These are phyloP conservation scores for Coprinopsis strossmayeri DNA, from an alignment of 768 basidiomycete genomes.

Conservation along the genomic window DNA sequence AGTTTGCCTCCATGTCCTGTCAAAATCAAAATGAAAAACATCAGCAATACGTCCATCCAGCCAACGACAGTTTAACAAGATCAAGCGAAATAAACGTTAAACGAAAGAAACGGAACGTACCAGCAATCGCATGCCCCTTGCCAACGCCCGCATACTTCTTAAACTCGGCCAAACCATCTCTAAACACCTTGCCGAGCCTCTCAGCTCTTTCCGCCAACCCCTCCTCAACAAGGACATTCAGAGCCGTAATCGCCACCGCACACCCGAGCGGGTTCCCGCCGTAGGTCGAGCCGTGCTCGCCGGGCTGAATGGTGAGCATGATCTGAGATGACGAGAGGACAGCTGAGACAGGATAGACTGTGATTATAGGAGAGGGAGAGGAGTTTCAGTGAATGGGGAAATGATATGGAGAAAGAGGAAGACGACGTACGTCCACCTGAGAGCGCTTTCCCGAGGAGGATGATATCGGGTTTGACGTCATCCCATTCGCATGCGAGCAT, in stretches of 20 bases:
- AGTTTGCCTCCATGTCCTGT: slow-evolving; percentile 22
- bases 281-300: slow-evolving; percentile 95
- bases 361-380: background rate
- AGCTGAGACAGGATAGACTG: slow-evolving; percentile 94
- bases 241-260: slow-evolving; percentile 91
- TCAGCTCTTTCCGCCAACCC: slow-evolving; percentile 75
- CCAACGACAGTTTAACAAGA: background rate
- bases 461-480: slow-evolving; percentile 80
- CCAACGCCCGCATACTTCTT: slow-evolving; percentile 8
- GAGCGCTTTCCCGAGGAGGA: slow-evolving; percentile 93
- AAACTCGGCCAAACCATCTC: slow-evolving; percentile 4
- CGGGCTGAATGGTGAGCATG: slow-evolving; percentile 91
- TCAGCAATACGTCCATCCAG: slow-evolving; percentile 52
- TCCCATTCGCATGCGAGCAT: slow-evolving; percentile 90
- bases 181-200: slow-evolving; percentile 51
- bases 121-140: background rate
- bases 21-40: slow-evolving; percentile 46
- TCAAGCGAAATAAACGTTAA: background rate
- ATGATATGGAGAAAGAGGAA: background rate
- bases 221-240: slow-evolving; percentile 89
- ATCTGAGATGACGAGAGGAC: slow-evolving; percentile 88
- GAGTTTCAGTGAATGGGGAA: too few relatives aligned
- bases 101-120: too few relatives aligned
- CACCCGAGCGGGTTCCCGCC: slow-evolving; percentile 97
- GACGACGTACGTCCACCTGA: slow-evolving; percentile 78